A percentile compares a stretch with the other conserved stretches of the same genome.
Conservation (phyloP, 2,329 filamentous ascomycete species). For the Colletotrichum navitas region DNA sequence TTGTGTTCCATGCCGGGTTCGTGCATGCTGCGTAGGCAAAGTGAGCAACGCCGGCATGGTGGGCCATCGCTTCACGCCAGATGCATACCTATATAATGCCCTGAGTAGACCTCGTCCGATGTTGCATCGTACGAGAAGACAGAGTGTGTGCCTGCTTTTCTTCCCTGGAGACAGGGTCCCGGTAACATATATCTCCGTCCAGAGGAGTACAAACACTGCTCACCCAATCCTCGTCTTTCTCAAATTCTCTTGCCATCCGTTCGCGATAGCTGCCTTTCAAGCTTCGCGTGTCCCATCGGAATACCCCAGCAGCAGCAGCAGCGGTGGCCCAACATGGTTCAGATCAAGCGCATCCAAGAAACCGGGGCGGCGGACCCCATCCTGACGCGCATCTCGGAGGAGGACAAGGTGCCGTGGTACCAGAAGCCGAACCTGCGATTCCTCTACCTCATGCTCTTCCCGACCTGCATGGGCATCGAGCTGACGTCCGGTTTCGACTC, state of each 20-base stretch:
- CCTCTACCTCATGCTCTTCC: slow-evolving; percentile 70
- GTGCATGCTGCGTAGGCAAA: not conserved
- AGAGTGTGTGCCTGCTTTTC: slow-evolving; percentile 5
- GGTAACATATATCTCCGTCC: slow-evolving; percentile 30
- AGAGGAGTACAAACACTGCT: slow-evolving; percentile 15
- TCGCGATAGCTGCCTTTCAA: not conserved
- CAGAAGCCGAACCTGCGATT: slow-evolving; percentile 69
- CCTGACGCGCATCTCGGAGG: slow-evolving; percentile 49
- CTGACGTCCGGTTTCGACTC: slow-evolving; percentile 61
- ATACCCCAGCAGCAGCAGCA: not conserved
- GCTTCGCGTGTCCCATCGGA: not conserved
- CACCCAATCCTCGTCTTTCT: not conserved
- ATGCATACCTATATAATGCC: slow-evolving; percentile 29
- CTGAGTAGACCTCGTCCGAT: slow-evolving; percentile 19
- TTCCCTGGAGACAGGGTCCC: slow-evolving; percentile 10
- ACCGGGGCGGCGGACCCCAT: slow-evolving; percentile 47
- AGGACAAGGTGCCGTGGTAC: slow-evolving; percentile 64
- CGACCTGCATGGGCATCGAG: slow-evolving; percentile 73
- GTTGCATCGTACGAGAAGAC: not conserved
- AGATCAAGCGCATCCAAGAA: slow-evolving; percentile 35
- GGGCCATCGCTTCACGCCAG: not conserved
- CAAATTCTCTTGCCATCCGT: not conserved
- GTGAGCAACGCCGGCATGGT: slow-evolving; percentile 10
- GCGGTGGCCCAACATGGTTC: slow-evolving; percentile 27
- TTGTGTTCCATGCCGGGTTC: not conserved